phyloP scores from a whole-genome alignment of 2,329 filamentous ascomycete species.

The Dryadomyces sulphureus region DNA sequence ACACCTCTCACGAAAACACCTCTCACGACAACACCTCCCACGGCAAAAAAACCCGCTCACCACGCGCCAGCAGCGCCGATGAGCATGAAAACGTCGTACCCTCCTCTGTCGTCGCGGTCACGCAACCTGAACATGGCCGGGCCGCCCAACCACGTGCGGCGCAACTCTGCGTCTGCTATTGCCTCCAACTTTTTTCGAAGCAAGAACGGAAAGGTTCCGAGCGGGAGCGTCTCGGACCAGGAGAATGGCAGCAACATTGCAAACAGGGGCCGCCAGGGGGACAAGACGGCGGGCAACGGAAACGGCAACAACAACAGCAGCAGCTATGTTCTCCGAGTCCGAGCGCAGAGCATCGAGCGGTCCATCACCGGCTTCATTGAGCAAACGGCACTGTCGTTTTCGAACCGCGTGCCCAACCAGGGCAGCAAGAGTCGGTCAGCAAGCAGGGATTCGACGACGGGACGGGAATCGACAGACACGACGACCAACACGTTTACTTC shows the following conservation, averaged over 20 bases:
- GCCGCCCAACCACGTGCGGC: constrained; percentile 7
- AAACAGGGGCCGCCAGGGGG: constrained; percentile 9
- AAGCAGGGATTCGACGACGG: not conserved
- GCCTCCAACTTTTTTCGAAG: constrained; percentile 9
- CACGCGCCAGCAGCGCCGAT: not conserved
- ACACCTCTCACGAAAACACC: not conserved
- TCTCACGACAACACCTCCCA: not conserved
- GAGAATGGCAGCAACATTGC: not conserved
- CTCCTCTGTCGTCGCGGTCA: constrained; percentile 18
- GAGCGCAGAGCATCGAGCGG: constrained; percentile 16
- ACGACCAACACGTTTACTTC: not conserved
- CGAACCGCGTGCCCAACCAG: not conserved
- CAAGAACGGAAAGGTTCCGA: constrained; percentile 5
- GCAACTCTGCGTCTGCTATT: constrained; percentile 7
- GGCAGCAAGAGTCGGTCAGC: not conserved
- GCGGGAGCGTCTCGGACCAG: constrained; percentile 10
- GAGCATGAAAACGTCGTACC: constrained; percentile 10
- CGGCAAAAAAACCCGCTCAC: not conserved
- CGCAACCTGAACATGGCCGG: constrained; percentile 14
- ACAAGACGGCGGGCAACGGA: not conserved
- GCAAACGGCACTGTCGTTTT: constrained; percentile 6
- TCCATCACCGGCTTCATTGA: constrained; percentile 15
- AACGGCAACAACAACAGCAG: no score
- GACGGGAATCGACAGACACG: not conserved
- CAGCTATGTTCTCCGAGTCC: constrained; percentile 14